Percentiles rank a stretch among this genome's conserved stretches.
Evolutionary conservation across 2,329 filamentous ascomycete species (phyloP).

Genomic region (Plectosphaerella plurivora): DNA sequence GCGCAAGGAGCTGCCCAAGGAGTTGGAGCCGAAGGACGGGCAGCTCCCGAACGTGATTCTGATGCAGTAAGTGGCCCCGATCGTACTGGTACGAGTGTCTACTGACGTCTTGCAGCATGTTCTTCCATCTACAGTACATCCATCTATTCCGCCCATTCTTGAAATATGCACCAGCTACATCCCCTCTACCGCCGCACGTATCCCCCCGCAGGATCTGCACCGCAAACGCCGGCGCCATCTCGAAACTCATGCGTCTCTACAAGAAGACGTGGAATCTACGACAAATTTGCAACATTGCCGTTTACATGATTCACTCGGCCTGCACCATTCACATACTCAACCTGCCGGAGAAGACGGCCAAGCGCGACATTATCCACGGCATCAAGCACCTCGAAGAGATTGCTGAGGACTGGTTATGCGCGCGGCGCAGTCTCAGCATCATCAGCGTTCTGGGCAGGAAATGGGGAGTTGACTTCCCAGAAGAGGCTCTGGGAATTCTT

Average conservation of each 20-base stretch:
- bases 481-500: conserved; percentile 75
- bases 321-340: conserved; percentile 94
- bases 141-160: conserved; percentile 94
- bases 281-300: conserved; percentile 93
- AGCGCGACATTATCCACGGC: conserved; percentile 83
- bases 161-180: conserved; percentile 78
- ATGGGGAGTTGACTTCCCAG: conserved; percentile 83
- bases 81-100: not conserved
- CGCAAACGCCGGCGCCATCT: conserved; percentile 82
- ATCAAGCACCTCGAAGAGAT: conserved; percentile 93
- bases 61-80: conserved; percentile 66
- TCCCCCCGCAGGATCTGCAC: conserved; percentile 90
- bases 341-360: conserved; percentile 85
- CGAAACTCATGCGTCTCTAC: conserved; percentile 90
- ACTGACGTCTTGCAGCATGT: conserved; percentile 65
- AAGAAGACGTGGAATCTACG: conserved; percentile 86
- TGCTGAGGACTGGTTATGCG: conserved; percentile 89
- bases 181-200: conserved; percentile 79
- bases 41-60: conserved; percentile 77
- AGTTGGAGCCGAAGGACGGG: conserved; percentile 85
- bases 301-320: conserved; percentile 92
- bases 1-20: conserved; percentile 76
- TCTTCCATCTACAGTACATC: conserved; percentile 92
- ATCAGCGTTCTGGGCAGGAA: conserved; percentile 81
- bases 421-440: conserved; percentile 78